Evolutionary conservation across 208 protist genomes (phyloP), one percentile per base, ranked within the genome.

Genomic region (Acanthamoeba rhysodes): DNA sequence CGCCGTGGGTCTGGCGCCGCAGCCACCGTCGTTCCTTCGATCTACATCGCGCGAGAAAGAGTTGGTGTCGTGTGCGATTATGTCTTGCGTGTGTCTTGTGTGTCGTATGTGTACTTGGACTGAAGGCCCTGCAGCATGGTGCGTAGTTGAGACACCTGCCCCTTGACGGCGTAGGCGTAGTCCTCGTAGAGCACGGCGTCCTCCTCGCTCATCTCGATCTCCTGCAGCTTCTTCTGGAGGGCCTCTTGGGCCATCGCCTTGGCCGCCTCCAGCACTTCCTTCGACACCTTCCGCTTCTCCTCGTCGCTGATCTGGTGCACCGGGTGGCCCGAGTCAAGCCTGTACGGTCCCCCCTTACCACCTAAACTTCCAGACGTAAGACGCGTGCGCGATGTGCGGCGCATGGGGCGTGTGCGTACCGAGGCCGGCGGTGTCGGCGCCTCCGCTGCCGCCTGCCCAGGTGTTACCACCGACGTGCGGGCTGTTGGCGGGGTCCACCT

Each of bases 401-500:
- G 18, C 18, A 18, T 18, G 55, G 55, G 12, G 6, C 0, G 55
- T 24, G 55, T 24, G 18, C 78, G 50, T 27, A 57, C 78, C 85
- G 3, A 95, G 62, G 12, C 96, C 96, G 18, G 96, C 96, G 4
- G 96, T 96, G 78, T 96, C 95, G 27, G 90, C 64, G 20, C 96
- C 96, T 27, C 96, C 96, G 8, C 95, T 96, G 32, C 98, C 98
- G 55, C 98, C 98, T 0, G 98, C 98, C 97, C 98, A 99, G 20
- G 97, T 98, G 96, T 99, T 99, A 57, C 98, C 98, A 24, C 98
- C 98, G 94, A 98, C 98, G 96, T 99, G 98, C 62, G 98, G 98
- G 80, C 98, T 97, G 96, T 98, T 97, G 32, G 64, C 80, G 5
- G 95, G 96, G 92, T 99, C 98, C 20, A 98, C 96, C 96, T 98